Conservation (phyloP, 176 grass and related monocot genomes). For the Carex kokanica region DNA sequence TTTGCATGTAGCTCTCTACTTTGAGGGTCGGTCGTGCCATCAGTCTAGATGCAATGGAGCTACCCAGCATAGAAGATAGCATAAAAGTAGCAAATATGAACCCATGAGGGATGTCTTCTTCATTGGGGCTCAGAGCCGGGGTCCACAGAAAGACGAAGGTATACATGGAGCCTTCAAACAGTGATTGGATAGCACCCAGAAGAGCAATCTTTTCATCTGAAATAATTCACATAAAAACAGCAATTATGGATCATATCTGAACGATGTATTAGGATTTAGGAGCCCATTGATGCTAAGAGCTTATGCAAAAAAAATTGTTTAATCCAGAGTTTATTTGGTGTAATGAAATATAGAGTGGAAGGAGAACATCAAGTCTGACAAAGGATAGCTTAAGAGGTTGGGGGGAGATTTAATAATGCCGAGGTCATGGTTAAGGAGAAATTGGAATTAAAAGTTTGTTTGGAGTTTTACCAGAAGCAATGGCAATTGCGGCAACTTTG, state of each 20-base stretch:
- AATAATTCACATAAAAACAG: slow-evolving; percentile 14
- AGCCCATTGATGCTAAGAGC: background rate
- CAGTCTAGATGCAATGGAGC: slow-evolving; percentile 46
- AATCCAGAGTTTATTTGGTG: background rate
- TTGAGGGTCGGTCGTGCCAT: slow-evolving; percentile 36
- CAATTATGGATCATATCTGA: background rate
- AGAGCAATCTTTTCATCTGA: slow-evolving; percentile 55
- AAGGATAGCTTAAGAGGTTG: slow-evolving; percentile 2
- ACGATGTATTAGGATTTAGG: background rate
- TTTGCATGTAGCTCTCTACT: slow-evolving; percentile 48
- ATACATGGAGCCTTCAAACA: slow-evolving; percentile 59
- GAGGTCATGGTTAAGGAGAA: background rate
- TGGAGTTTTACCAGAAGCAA: slow-evolving; percentile 43
- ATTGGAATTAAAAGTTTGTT: background rate
- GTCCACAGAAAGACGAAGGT: slow-evolving; percentile 59
- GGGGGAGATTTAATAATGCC: background rate
- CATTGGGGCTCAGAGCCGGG: slow-evolving; percentile 42
- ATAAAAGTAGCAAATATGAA: slow-evolving; percentile 54
- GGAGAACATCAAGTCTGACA: background rate
- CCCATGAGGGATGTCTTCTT: slow-evolving; percentile 47
- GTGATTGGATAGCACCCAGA: slow-evolving; percentile 48
- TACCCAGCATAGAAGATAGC: slow-evolving; percentile 54
- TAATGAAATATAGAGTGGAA: background rate
- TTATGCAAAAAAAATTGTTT: background rate
- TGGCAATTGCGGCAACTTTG: slow-evolving; percentile 47